Evolutionary conservation across 352 stramenopile genomes (phyloP).

Genomic region (Phytophthora sp.): DNA sequence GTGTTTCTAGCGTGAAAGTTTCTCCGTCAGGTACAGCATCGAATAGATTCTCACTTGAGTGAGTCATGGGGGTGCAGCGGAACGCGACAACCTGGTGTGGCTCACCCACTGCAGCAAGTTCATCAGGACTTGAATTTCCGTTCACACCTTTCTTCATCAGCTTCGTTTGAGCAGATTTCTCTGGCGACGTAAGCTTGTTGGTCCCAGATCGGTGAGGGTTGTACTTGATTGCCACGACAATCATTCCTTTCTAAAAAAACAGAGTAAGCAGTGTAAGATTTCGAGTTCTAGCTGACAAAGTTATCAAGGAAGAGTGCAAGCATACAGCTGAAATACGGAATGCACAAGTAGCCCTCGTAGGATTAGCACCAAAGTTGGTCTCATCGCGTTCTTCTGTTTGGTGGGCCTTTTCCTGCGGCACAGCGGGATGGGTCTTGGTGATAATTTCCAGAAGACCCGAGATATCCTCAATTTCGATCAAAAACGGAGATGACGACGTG

Average conservation of each 20-base stretch:
- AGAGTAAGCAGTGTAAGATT: background rate
- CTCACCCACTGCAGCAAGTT: constrained; percentile 7
- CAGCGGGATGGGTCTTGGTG: constrained; percentile 34
- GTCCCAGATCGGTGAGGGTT: constrained; percentile 20
- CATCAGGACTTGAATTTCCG: constrained; percentile 6
- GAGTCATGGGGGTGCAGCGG: constrained; percentile 48
- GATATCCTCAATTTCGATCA: constrained; percentile 65
- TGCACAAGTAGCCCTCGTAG: constrained; percentile 16
- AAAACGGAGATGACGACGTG: constrained; percentile 57
- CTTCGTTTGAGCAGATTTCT: constrained; percentile 19
- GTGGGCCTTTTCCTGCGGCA: constrained; percentile 10
- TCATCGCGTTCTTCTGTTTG: constrained; percentile 25
- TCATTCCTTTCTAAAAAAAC: constrained; percentile 69
- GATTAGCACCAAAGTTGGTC: constrained; percentile 5
- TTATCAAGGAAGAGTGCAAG: constrained; percentile 1
- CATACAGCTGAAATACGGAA: constrained; percentile 67
- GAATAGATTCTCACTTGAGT: constrained; percentile 32
- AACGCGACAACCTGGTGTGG: constrained; percentile 53
- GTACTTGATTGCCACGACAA: constrained; percentile 73
- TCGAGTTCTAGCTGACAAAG: background rate
- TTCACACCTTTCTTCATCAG: constrained; percentile 22
- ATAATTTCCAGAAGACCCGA: constrained; percentile 68
- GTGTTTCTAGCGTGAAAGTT: constrained; percentile 48
- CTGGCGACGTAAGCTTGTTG: constrained; percentile 10
- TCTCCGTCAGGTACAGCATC: constrained; percentile 43